Percentiles rank a stretch among this genome's conserved stretches.
phyloP scores from a whole-genome alignment of 2,329 filamentous ascomycete species.

The Colletotrichum viniferum region DNA sequence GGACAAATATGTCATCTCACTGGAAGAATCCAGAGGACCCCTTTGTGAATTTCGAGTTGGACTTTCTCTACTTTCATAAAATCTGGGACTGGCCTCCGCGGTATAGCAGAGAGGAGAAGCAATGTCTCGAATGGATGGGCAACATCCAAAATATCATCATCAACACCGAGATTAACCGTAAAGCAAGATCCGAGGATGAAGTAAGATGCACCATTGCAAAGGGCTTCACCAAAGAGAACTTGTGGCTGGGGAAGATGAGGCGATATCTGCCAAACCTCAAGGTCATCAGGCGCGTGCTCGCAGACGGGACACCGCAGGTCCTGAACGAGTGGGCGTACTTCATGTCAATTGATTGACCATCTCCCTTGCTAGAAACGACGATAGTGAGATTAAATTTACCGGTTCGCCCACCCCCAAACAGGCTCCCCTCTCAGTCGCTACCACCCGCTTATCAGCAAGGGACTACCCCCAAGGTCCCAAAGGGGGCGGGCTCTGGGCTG shows the following conservation, averaged over 20 bases:
- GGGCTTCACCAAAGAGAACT: background rate
- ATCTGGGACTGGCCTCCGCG: too few species aligned
- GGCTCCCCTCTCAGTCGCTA: background rate
- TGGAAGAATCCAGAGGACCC: background rate
- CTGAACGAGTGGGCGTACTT: background rate
- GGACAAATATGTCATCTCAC: background rate
- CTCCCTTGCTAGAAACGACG: background rate
- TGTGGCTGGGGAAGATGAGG: background rate
- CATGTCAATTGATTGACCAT: background rate
- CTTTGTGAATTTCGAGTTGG: background rate
- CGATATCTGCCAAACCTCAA: background rate
- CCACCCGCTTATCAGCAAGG: background rate
- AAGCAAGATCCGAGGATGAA: background rate
- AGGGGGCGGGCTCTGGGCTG: background rate
- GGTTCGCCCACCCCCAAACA: background rate
- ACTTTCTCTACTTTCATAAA: background rate
- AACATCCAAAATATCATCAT: background rate
- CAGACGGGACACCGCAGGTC: fast-evolving
- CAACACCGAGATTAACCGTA: background rate
- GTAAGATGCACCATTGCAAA: background rate
- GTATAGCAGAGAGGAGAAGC: too few species aligned
- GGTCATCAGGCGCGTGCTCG: background rate
- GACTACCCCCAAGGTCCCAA: background rate
- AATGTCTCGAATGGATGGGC: background rate
- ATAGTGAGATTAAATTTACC: background rate